phyloP scores from a whole-genome alignment of 257 asterid genomes.

The Gentiana macrophylla region DNA sequence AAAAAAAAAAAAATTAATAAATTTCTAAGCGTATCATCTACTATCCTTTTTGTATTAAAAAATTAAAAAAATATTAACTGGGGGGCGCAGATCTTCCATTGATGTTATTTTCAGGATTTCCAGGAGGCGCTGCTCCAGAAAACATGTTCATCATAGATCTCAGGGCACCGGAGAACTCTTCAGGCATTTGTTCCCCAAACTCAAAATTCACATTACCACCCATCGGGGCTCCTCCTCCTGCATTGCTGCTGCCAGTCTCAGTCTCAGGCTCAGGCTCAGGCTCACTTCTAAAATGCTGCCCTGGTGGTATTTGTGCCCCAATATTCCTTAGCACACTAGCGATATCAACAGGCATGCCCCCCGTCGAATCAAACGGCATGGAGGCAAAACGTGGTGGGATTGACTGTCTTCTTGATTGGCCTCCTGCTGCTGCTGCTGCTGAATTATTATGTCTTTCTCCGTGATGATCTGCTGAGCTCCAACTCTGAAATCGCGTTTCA shows the following conservation, averaged over 20 bases:
- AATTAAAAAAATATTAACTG: too few species aligned
- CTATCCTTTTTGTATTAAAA: too few species aligned
- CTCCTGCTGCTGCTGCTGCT: slow-evolving; percentile 5
- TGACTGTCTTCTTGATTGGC: slow-evolving; percentile 30
- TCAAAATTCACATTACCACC: slow-evolving; percentile 34
- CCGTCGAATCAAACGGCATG: slow-evolving; percentile 37
- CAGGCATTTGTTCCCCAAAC: slow-evolving; percentile 36
- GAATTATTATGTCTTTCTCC: slow-evolving; percentile 23
- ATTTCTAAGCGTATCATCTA: too few species aligned
- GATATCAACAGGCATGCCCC: slow-evolving; percentile 34
- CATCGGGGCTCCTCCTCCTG: slow-evolving; percentile 30
- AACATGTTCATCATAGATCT: slow-evolving; percentile 76
- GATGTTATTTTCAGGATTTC: slow-evolving; percentile 28
- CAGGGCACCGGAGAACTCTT: slow-evolving; percentile 54
- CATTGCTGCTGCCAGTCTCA: slow-evolving; percentile 17
- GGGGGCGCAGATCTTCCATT: slow-evolving; percentile 32
- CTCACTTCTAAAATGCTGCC: slow-evolving; percentile 22
- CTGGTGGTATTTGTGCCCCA: slow-evolving; percentile 28
- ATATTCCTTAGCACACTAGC: slow-evolving; percentile 41
- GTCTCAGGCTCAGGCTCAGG: slow-evolving; percentile 1
- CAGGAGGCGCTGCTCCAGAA: slow-evolving; percentile 34
- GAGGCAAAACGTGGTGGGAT: slow-evolving; percentile 37
- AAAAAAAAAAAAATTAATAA: too few species aligned
- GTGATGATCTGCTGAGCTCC: slow-evolving; percentile 20
- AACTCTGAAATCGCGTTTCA: slow-evolving; percentile 25